Evolutionary conservation across 2,329 filamentous ascomycete species (phyloP), one percentile per base, ranked within the genome.

Genomic region (Fusarium sp.): DNA sequence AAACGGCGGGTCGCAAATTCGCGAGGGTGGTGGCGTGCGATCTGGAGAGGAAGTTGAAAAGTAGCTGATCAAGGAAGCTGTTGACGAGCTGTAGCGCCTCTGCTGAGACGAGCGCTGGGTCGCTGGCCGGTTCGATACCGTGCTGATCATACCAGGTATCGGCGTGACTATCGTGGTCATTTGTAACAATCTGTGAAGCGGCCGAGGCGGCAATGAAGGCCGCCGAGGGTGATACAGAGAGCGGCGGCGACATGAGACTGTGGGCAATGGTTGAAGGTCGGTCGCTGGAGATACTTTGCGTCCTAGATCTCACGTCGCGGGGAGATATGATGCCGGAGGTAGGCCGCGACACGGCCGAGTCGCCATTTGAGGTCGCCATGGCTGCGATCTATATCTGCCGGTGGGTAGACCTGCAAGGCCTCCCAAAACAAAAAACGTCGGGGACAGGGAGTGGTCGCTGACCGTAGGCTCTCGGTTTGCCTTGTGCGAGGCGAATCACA

Each of bases 131-230:
- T 68, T 89, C 86, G 55, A 90, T 84, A 49, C 88, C 88, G 69
- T 91, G 86, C 64, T 91, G 86, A 73, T 92, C 88, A 73, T 89
- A 88, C 84, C 90, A 90, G 49, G 88, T 83, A 70, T 89, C 88
- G 59, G 89, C 85, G 74, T 91, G 89, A 69, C 86, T 89, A 74
- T 95, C 92, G 79, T 96, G 91, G 75, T 96, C 91, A 75, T 94
- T 93, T 59, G 93, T 95, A 71, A 98, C 90, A 65, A 97, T 95
- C 77, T 97, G 93, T 19, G 93, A 94, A 50, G 95, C 96, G 59
- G 95, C 93, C 44, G 93, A 91, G 30, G 89, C 85, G 45, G 95
- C 94, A 73, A 99, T 94, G 80, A 96, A 99, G 19, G 89, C 92
- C 28, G 96, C 90, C 68, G 91, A 84, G 11, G 95, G 96, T 44